Conservation (phyloP, 2,329 filamentous ascomycete genomes). For the Epichloe hybrida region DNA sequence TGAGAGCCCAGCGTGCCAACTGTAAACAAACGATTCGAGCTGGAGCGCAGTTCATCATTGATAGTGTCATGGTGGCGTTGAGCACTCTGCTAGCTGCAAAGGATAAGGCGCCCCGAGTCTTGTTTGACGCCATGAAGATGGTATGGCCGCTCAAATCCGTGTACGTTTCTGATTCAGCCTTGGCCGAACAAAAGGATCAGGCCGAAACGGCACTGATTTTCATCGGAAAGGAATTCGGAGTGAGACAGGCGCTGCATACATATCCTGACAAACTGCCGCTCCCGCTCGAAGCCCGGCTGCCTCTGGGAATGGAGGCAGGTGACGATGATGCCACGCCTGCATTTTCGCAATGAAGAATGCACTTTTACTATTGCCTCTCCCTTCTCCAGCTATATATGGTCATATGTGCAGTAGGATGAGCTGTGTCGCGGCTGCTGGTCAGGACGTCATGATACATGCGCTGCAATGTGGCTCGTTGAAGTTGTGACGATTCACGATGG, state of each 20-base stretch:
- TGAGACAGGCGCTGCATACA: constrained; percentile 22
- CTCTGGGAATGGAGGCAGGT: constrained; percentile 6
- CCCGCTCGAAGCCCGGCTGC: constrained; percentile 15
- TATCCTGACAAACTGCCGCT: constrained; percentile 9
- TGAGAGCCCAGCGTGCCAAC: constrained; percentile 15
- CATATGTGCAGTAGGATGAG: no score
- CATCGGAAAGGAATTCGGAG: constrained; percentile 23
- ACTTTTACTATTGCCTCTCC: no score
- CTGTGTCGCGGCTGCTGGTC: no score
- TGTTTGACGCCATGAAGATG: constrained; percentile 24
- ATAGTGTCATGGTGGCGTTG: constrained; percentile 13
- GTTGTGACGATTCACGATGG: no score
- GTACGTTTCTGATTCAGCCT: constrained; percentile 16
- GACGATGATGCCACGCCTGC: background rate
- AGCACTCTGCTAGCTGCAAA: constrained; percentile 12
- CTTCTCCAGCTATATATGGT: no score
- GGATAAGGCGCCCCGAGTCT: constrained; percentile 17
- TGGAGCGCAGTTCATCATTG: constrained; percentile 17
- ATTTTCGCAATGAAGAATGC: background rate
- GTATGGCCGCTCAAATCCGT: constrained; percentile 25
- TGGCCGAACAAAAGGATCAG: constrained; percentile 13
- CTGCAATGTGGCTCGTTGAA: no score
- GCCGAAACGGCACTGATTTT: constrained; percentile 17
- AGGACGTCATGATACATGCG: no score
- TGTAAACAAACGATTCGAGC: constrained; percentile 15